phyloP scores from a whole-genome alignment of 1,284 basidiomycete species.

The Taiwanofungus camphoratus region DNA sequence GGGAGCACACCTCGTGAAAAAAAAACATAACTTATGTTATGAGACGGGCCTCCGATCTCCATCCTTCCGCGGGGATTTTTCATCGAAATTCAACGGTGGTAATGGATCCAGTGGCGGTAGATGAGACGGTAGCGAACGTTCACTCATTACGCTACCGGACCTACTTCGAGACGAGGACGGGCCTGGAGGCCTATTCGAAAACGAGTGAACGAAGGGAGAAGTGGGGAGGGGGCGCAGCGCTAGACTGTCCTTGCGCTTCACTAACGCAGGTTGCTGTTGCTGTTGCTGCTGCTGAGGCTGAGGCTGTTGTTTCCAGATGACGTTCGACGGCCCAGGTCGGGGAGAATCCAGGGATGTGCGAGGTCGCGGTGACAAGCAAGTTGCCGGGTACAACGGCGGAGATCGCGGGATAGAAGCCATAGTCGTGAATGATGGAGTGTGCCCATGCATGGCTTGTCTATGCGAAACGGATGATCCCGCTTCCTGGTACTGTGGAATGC shows the following conservation, averaged over 20 bases:
- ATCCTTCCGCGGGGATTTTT: no score
- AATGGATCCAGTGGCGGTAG: slow-evolving; percentile 20
- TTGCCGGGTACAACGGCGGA: slow-evolving; percentile 1
- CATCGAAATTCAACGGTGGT: slow-evolving; percentile 15
- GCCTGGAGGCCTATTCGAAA: slow-evolving; percentile 1
- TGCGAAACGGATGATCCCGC: slow-evolving; percentile 5
- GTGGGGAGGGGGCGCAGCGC: slow-evolving; percentile 22
- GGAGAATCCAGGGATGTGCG: slow-evolving; percentile 4
- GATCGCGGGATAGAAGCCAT: slow-evolving; percentile 4
- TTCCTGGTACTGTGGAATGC: slow-evolving; percentile 9
- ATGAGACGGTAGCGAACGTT: slow-evolving; percentile 15
- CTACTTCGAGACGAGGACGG: slow-evolving; percentile 13
- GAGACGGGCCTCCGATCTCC: no score
- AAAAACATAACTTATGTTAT: no score
- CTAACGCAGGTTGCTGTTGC: slow-evolving; percentile 14
- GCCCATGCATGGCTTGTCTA: neutral
- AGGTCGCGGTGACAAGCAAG: slow-evolving; percentile 7
- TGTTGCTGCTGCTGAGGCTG: slow-evolving; percentile 7
- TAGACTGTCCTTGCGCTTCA: slow-evolving; percentile 19
- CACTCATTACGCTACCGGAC: slow-evolving; percentile 19
- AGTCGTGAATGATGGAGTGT: slow-evolving; percentile 1
- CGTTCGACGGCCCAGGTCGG: slow-evolving; percentile 5
- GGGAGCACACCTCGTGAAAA: no score
- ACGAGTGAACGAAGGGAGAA: slow-evolving; percentile 17
- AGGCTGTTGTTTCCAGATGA: slow-evolving; percentile 9